Percentiles rank a stretch among this genome's conserved stretches.
phyloP scores from a whole-genome alignment of 2,329 filamentous ascomycete species.

The Fusarium napiforme region DNA sequence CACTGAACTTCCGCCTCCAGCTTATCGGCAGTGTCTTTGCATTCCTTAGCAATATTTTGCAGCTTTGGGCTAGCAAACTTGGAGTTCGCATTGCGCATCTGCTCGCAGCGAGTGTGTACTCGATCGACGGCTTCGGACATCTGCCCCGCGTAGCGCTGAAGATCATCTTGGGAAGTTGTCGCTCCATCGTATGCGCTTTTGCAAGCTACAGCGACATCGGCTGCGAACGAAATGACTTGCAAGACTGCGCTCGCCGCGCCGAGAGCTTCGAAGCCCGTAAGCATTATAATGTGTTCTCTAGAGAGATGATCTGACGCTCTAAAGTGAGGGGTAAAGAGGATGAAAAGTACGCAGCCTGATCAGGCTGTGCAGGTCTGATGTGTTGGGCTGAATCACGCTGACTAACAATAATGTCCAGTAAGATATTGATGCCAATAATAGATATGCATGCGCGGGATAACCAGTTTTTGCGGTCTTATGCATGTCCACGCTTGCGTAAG shows the following conservation, averaged over 20 bases:
- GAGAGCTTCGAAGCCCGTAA: constrained; percentile 6
- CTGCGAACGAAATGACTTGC: constrained; percentile 23
- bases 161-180: not conserved
- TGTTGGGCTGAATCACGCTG: not conserved
- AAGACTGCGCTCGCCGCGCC: constrained; percentile 23
- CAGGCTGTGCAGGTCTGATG: not conserved
- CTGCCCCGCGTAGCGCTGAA: not conserved
- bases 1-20: too few relatives aligned
- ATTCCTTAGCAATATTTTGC: not conserved
- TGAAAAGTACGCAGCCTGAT: not conserved
- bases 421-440: not conserved
- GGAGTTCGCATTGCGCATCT: accelerated
- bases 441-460: not conserved
- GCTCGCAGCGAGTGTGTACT: not conserved
- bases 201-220: not conserved
- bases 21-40: not conserved
- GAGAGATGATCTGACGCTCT: not conserved
- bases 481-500: accelerated
- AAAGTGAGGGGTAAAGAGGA: not conserved
- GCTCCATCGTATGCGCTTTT: constrained; percentile 10
- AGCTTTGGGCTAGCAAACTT: not conserved
- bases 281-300: accelerated
- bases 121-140: not conserved
- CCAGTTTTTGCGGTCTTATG: not conserved
- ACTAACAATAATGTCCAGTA: accelerated